Evolutionary conservation across 805 yeast species (phyloP).

Genomic region (Danielozyma ontarioensis): DNA sequence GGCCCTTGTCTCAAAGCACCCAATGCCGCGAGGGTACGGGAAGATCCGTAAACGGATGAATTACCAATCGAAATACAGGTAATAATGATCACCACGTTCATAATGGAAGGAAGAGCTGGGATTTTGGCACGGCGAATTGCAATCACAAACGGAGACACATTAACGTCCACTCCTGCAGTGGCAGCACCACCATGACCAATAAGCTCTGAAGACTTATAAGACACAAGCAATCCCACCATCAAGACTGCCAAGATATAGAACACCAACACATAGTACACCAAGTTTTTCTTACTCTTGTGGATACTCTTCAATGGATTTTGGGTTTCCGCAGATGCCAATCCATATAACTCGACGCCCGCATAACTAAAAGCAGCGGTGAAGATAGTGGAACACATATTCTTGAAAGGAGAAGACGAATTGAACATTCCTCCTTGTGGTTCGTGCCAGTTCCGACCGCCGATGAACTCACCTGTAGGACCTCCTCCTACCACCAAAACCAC

Average conservation of each 20-base stretch:
- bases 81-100: constrained; percentile 29
- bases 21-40: constrained; percentile 26
- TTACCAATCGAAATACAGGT: constrained; percentile 32
- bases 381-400: constrained; percentile 56
- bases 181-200: constrained; percentile 9
- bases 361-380: constrained; percentile 62
- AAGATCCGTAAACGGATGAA: constrained; percentile 30
- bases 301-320: constrained; percentile 55
- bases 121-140: constrained; percentile 29
- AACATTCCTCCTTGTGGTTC: constrained; percentile 51
- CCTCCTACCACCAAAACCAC: constrained; percentile 57
- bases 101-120: constrained; percentile 26
- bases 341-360: constrained; percentile 63
- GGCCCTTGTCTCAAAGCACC: constrained; percentile 30
- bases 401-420: constrained; percentile 38
- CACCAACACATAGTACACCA: constrained; percentile 57
- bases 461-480: constrained; percentile 44
- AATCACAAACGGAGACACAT: constrained; percentile 35
- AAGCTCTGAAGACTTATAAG: constrained; percentile 16
- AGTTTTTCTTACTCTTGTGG: constrained; percentile 62
- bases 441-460: constrained; percentile 58
- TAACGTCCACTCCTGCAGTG: constrained; percentile 16
- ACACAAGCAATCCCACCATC: constrained; percentile 52
- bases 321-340: constrained; percentile 65
- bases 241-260: constrained; percentile 52